Conservation (phyloP, 2,329 filamentous ascomycete genomes). For the Piedraia hortae region DNA sequence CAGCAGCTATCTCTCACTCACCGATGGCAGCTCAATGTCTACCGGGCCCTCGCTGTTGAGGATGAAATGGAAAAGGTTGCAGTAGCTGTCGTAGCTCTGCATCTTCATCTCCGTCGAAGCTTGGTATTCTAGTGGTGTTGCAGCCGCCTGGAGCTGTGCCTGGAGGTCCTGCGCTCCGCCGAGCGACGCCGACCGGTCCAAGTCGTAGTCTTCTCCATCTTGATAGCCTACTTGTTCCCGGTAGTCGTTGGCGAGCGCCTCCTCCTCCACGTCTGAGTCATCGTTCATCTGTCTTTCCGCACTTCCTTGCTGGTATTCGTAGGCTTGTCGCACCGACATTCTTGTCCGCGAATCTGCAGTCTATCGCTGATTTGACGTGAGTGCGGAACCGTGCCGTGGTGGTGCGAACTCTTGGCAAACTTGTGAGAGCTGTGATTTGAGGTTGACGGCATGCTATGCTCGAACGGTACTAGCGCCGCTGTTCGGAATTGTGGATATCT, state of each 20-base stretch:
- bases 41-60: constrained; percentile 98
- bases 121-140: constrained; percentile 85
- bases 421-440: too few species aligned
- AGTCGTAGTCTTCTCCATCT: constrained; percentile 34
- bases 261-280: constrained; percentile 79
- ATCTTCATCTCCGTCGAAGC: constrained; percentile 92
- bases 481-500: too few species aligned
- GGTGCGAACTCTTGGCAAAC: constrained; percentile 1
- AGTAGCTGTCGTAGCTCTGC: constrained; percentile 97
- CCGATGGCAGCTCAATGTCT: constrained; percentile 84
- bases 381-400: constrained; percentile 1
- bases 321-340: constrained; percentile 16
- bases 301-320: constrained; percentile 16
- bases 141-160: constrained; percentile 67
- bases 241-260: constrained; percentile 86
- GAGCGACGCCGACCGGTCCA: constrained; percentile 36
- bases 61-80: constrained; percentile 97
- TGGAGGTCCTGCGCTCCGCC: constrained; percentile 75
- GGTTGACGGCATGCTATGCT: too few species aligned
- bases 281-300: constrained; percentile 19
- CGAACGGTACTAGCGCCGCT: too few species aligned
- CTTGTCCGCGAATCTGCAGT: constrained; percentile 1
- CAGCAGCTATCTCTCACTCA: constrained; percentile 20
- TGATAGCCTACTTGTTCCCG: constrained; percentile 88
- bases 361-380: constrained; percentile 1